A percentile compares a stretch with the other conserved stretches of the same genome.
These are phyloP conservation scores for Exophiala xenobiotica DNA, from an alignment of 2,329 filamentous ascomycete species.

Conservation along the genomic window DNA sequence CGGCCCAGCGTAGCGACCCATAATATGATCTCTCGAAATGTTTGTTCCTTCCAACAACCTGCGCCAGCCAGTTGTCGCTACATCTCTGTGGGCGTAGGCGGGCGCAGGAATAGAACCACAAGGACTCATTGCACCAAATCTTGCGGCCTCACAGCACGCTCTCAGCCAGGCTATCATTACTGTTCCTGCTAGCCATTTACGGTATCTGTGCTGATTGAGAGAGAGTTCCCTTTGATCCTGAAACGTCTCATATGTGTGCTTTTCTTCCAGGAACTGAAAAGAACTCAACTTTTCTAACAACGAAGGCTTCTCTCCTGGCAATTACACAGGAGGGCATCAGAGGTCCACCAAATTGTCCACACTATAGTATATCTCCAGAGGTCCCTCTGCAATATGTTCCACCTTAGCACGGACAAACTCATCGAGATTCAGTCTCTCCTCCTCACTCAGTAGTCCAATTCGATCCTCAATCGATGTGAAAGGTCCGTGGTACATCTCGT, in stretches of 20 bases:
- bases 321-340: neutral
- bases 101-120: too few species aligned
- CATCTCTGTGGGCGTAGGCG: too few species aligned
- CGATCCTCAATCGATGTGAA: conserved; percentile 32
- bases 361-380: conserved; percentile 5
- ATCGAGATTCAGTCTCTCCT: conserved; percentile 31
- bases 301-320: neutral
- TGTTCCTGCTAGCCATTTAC: neutral
- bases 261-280: neutral
- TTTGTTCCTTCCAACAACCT: too few species aligned
- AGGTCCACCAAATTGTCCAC: conserved; percentile 7
- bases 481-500: conserved; percentile 29
- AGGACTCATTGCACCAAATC: neutral
- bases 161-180: neutral
- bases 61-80: too few species aligned
- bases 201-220: neutral
- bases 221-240: neutral
- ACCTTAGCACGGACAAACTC: conserved; percentile 32
- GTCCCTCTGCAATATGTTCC: conserved; percentile 18
- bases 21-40: too few species aligned
- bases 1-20: too few species aligned
- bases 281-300: neutral
- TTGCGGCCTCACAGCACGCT: neutral
- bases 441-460: conserved; percentile 27
- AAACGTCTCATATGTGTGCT: neutral